Percentiles rank a stretch among this genome's conserved stretches.
phyloP scores from a whole-genome alignment of 116 monocot species.

The Phalaenopsis hybrid region DNA sequence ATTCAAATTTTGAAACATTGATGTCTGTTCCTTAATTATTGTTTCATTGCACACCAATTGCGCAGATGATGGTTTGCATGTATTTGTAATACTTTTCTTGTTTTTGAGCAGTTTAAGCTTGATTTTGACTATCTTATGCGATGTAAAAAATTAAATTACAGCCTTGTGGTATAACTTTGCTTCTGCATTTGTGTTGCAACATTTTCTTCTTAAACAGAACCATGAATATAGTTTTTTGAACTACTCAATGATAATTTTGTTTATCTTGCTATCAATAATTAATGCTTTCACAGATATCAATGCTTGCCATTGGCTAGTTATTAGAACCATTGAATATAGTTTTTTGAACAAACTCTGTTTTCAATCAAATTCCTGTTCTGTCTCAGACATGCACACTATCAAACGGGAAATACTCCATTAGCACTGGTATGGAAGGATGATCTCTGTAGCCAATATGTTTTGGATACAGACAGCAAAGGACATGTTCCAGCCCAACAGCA shows the following conservation, averaged over 20 bases:
- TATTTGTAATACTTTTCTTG: too few relatives aligned
- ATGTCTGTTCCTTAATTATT: neutral
- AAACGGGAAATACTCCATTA: conserved; percentile 86
- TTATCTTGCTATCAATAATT: neutral
- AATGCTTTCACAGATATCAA: neutral
- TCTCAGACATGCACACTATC: conserved; percentile 91
- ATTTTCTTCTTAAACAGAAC: neutral
- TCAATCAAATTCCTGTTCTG: conserved; percentile 5
- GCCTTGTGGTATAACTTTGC: neutral
- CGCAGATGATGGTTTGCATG: too few relatives aligned
- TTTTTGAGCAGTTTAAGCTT: neutral
- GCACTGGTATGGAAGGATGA: conserved; percentile 96
- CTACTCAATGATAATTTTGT: neutral
- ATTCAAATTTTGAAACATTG: neutral
- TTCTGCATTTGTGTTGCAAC: neutral
- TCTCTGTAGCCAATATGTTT: conserved; percentile 77
- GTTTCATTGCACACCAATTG: neutral
- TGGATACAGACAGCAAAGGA: conserved; percentile 88
- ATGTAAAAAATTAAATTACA: neutral
- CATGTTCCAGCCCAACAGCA: conserved; percentile 75
- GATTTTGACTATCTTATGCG: neutral
- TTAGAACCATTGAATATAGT: too few relatives aligned
- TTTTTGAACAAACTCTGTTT: neutral
- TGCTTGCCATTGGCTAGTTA: neutral
- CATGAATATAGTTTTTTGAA: neutral